Percentiles rank a stretch among this genome's conserved stretches.
These are phyloP conservation scores for Curvularia sp. DNA, from an alignment of 2,329 filamentous ascomycete species.

Conservation along the genomic window DNA sequence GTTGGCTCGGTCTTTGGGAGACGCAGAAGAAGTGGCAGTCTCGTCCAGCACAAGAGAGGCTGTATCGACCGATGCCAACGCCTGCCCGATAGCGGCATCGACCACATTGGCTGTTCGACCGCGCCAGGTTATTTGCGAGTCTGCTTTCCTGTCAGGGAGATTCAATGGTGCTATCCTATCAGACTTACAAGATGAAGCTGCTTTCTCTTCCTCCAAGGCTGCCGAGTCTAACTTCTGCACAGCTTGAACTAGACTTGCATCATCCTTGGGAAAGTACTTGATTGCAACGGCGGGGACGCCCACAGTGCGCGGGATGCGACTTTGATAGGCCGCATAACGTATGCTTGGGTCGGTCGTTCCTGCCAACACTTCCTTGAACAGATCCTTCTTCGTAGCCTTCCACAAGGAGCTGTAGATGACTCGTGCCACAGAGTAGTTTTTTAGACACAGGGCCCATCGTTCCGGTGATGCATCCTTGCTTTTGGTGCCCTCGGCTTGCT, in stretches of 20 bases:
- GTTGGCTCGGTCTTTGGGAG: constrained; percentile 73
- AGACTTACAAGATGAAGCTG: constrained; percentile 58
- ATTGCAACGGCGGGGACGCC: constrained; percentile 80
- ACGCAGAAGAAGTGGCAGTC: constrained; percentile 51
- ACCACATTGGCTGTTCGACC: constrained; percentile 85
- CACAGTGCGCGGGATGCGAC: constrained; percentile 84
- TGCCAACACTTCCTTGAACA: constrained; percentile 84
- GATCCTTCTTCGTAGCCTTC: constrained; percentile 71
- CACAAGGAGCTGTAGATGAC: constrained; percentile 83
- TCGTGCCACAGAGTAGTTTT: constrained; percentile 76
- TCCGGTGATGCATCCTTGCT: constrained; percentile 48
- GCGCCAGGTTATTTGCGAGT: constrained; percentile 79
- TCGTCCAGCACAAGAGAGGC: constrained; percentile 61
- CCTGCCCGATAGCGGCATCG: constrained; percentile 88
- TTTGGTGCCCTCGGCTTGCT: constrained; percentile 63
- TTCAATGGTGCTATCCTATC: neutral
- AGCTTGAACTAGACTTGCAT: constrained; percentile 67
- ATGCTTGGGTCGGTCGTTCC: constrained; percentile 92
- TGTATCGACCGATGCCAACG: constrained; percentile 72
- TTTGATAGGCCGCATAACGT: constrained; percentile 91
- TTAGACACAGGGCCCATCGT: constrained; percentile 80
- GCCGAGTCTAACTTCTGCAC: constrained; percentile 73
- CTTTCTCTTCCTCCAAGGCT: constrained; percentile 56
- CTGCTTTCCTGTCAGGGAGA: constrained; percentile 36
- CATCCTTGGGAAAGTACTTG: constrained; percentile 75